Conservation (phyloP, 2,329 filamentous ascomycete genomes). For the Penicillium sumatraense region DNA sequence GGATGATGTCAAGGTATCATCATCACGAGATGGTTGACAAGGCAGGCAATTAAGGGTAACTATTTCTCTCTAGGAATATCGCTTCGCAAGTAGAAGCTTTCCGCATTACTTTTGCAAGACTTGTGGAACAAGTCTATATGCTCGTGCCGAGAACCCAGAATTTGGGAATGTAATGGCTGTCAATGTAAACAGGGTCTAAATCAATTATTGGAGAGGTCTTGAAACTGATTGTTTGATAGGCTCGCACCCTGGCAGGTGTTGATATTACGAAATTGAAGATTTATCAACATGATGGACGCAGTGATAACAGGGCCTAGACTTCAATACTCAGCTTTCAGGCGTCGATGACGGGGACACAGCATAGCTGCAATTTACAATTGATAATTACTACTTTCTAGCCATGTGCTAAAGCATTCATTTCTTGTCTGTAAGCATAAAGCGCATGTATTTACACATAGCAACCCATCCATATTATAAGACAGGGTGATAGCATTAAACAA, state of each 20-base stretch:
- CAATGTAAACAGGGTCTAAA: too few relatives aligned
- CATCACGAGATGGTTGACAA: not conserved
- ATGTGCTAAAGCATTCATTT: not conserved
- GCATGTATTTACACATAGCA: not conserved
- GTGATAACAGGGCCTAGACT: not conserved
- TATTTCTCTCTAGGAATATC: constrained; percentile 26
- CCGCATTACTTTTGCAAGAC: constrained; percentile 36
- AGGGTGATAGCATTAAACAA: constrained; percentile 16
- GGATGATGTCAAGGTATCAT: constrained; percentile 26
- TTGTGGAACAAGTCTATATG: constrained; percentile 37
- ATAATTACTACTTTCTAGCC: not conserved
- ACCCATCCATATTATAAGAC: not conserved
- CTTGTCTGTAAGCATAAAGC: not conserved
- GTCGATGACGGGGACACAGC: not conserved
- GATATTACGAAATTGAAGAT: constrained; percentile 31
- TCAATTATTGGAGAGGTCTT: too few relatives aligned
- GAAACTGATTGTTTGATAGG: constrained; percentile 14
- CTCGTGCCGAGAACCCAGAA: constrained; percentile 20
- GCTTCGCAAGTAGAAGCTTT: constrained; percentile 29
- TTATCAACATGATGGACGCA: constrained; percentile 26
- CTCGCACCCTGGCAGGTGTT: constrained; percentile 31
- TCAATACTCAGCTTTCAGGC: not conserved
- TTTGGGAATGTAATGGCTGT: constrained; percentile 28
- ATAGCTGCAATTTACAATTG: not conserved
- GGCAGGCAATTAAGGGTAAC: not conserved